These are phyloP conservation scores for Aspergillus leporis DNA, from an alignment of 495 filamentous ascomycete genomes.

Conservation along the genomic window DNA sequence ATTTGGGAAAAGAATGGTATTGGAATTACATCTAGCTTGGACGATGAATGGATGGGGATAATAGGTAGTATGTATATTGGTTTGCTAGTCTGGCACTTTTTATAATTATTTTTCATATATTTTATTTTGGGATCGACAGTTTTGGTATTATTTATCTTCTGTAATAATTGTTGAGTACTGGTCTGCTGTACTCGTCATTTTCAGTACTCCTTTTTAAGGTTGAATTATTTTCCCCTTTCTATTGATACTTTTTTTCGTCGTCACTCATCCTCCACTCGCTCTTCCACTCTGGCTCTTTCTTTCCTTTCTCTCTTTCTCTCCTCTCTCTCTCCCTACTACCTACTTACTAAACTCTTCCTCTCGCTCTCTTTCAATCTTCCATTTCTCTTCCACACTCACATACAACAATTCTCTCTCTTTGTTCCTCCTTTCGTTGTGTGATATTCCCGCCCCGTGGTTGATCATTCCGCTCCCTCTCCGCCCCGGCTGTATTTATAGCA, in stretches of 20 bases:
- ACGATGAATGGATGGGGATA: no score
- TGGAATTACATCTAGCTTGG: neutral
- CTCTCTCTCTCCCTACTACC: no score
- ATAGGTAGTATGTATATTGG: no score
- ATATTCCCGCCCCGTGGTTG: neutral
- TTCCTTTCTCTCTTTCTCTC: neutral
- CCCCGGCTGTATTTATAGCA: conserved; percentile 1
- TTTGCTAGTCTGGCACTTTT: no score
- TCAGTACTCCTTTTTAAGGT: conserved; percentile 2
- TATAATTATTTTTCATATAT: neutral
- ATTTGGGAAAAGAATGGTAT: conserved; percentile 1
- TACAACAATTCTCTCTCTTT: conserved; percentile 1
- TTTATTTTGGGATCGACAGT: conserved; percentile 8
- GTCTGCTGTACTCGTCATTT: conserved; percentile 4
- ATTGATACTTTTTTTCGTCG: conserved; percentile 9
- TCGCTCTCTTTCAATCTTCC: neutral
- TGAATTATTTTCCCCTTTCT: conserved; percentile 23
- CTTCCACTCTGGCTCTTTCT: conserved; percentile 7
- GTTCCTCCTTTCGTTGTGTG: neutral
- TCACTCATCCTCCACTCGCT: conserved; percentile 3
- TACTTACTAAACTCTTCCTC: neutral
- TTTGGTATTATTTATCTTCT: no score
- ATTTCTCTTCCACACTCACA: conserved; percentile 4
- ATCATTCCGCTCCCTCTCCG: conserved; percentile 7
- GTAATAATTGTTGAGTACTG: no score